These are phyloP conservation scores for Corinectria fuckeliana DNA, from an alignment of 2,329 filamentous ascomycete genomes.

Conservation along the genomic window DNA sequence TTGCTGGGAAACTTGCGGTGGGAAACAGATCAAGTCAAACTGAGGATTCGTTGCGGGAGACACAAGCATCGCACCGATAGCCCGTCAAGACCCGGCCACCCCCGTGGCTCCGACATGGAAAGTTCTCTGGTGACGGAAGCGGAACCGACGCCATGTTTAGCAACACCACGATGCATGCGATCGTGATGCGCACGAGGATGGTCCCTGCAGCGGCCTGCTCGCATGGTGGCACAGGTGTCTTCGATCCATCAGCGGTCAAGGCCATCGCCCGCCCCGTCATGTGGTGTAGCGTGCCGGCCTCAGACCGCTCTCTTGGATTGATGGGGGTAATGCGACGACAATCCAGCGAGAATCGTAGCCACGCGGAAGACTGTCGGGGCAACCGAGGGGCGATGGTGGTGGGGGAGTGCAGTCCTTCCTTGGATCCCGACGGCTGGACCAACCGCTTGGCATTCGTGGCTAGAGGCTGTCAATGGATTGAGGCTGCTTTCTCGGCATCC, in stretches of 20 bases:
- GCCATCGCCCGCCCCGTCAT: conserved; percentile 12
- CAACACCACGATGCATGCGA: conserved; percentile 29
- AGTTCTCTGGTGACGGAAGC: conserved; percentile 2
- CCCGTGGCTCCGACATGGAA: not conserved
- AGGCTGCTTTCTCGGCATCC: not conserved
- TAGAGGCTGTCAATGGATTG: not conserved
- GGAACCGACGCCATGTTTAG: conserved; percentile 30
- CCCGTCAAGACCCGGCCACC: not conserved
- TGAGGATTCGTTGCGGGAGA: not conserved
- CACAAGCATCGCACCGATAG: not conserved
- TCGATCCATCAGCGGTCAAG: conserved; percentile 29
- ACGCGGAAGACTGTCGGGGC: not conserved
- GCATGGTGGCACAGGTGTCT: conserved; percentile 17
- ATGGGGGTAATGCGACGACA: not conserved
- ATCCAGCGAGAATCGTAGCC: not conserved
- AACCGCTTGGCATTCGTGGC: not conserved
- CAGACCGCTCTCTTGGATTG: conserved; percentile 30
- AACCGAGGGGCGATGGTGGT: too few species aligned
- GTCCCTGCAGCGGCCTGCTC: conserved; percentile 27
- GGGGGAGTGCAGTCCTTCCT: not conserved
- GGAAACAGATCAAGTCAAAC: not conserved
- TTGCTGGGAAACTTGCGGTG: not conserved
- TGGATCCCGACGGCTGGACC: not conserved
- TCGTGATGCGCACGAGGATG: conserved; percentile 16
- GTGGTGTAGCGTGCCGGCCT: conserved; percentile 21